phyloP scores from a whole-genome alignment of 495 filamentous ascomycete species.

The Aspergillus biplanus region DNA sequence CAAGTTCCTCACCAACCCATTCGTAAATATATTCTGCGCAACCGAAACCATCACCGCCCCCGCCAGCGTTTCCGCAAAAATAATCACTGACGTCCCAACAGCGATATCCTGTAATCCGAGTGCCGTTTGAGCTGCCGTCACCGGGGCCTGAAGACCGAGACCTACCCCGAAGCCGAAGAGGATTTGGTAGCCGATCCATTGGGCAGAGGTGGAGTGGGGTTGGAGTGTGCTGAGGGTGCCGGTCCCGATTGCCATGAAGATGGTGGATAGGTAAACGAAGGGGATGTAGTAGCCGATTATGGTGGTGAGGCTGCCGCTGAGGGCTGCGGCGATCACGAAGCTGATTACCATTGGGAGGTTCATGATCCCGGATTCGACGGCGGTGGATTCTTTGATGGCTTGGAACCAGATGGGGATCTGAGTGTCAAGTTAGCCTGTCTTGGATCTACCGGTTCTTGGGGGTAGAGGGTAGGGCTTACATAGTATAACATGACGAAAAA shows the following conservation, averaged over 20 bases:
- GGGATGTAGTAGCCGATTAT: slow-evolving; percentile 66
- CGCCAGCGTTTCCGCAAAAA: not conserved
- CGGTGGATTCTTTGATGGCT: slow-evolving; percentile 60
- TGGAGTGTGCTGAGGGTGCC: slow-evolving; percentile 48
- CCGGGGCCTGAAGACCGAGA: not conserved
- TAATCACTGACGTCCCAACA: not conserved
- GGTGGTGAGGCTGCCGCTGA: slow-evolving; percentile 40
- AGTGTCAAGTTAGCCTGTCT: not conserved
- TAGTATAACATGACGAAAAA: not conserved
- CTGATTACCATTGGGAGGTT: slow-evolving; percentile 24
- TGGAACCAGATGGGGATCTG: slow-evolving; percentile 55
- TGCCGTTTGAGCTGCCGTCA: not conserved
- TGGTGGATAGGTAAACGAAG: slow-evolving; percentile 55
- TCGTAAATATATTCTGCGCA: not conserved
- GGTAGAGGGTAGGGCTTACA: slow-evolving; percentile 1
- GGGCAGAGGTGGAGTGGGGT: not conserved
- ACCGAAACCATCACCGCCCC: not conserved
- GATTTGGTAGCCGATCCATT: not conserved
- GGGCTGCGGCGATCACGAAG: slow-evolving; percentile 28
- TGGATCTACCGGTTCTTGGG: not conserved
- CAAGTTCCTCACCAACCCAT: not conserved
- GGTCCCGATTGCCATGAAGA: slow-evolving; percentile 57
- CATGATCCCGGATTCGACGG: slow-evolving; percentile 56
- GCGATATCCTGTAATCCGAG: not conserved
- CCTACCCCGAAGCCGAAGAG: not conserved